Conservation (phyloP, 73 alveolate species). For the Stentor roeselii region DNA sequence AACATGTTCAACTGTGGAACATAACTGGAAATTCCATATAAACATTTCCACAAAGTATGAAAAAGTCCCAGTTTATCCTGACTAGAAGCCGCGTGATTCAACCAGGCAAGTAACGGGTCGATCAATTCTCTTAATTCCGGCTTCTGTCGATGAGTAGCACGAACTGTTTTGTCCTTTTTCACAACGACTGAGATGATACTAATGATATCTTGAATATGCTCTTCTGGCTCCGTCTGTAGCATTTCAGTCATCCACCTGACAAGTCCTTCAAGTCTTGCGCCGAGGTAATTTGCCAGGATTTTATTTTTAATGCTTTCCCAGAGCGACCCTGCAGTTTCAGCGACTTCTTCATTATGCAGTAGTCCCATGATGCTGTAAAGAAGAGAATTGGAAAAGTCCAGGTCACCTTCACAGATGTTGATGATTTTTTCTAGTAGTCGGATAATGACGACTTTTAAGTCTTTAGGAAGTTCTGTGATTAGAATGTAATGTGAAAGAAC, state of each 20-base stretch:
- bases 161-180: neutral
- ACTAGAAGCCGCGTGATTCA: constrained; percentile 46
- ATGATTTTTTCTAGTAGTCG: constrained; percentile 53
- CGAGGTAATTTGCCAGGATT: neutral
- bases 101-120: constrained; percentile 55
- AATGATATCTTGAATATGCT: neutral
- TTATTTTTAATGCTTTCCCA: constrained; percentile 19
- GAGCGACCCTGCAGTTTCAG: neutral
- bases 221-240: constrained; percentile 4
- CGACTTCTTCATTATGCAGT: neutral
- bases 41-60: constrained; percentile 45
- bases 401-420: constrained; percentile 59
- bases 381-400: constrained; percentile 27
- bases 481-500: constrained; percentile 36
- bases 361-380: neutral
- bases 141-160: neutral
- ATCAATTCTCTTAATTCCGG: constrained; percentile 46
- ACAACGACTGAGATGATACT: neutral
- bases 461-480: constrained; percentile 49
- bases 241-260: constrained; percentile 15
- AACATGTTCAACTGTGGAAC: constrained; percentile 35
- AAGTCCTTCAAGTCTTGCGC: neutral
- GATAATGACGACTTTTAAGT: constrained; percentile 47
- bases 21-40: constrained; percentile 17
- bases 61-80: constrained; percentile 45